Conservation (phyloP, 108 stramenopile species). For the Mayamaea pseudoterrestris region DNA sequence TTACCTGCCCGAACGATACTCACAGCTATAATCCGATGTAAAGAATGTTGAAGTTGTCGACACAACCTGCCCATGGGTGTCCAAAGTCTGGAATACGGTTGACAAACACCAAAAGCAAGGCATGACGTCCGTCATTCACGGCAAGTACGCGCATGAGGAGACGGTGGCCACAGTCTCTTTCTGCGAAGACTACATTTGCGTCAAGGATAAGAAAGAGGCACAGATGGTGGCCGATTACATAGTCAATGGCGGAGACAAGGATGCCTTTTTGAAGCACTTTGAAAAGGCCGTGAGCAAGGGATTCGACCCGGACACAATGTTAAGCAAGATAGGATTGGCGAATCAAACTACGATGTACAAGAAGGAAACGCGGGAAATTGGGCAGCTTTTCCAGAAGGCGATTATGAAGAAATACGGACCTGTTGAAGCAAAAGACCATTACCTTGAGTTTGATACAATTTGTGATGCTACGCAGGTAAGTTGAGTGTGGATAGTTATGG, state of each 20-base stretch:
- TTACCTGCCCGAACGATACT: background rate
- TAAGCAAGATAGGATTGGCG: slow-evolving; percentile 87
- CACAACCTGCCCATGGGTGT: slow-evolving; percentile 97
- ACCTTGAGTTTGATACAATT: slow-evolving; percentile 94
- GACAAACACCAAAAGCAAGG: slow-evolving; percentile 82
- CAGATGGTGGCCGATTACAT: slow-evolving; percentile 92
- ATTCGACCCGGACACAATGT: slow-evolving; percentile 93
- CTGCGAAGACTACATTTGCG: slow-evolving; percentile 89
- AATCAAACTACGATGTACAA: slow-evolving; percentile 99
- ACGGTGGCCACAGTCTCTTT: slow-evolving; percentile 88
- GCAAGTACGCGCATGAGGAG: slow-evolving; percentile 93
- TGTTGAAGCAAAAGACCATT: slow-evolving; percentile 61
- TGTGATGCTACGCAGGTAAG: slow-evolving; percentile 95
- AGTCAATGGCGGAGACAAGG: slow-evolving; percentile 85
- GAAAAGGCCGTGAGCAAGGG: slow-evolving; percentile 81
- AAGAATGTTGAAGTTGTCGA: slow-evolving; percentile 93
- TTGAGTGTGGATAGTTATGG: background rate
- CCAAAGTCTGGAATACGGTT: slow-evolving; percentile 96
- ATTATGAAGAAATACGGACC: slow-evolving; percentile 87
- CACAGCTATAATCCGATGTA: slow-evolving; percentile 2
- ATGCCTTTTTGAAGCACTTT: slow-evolving; percentile 79
- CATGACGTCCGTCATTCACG: slow-evolving; percentile 87
- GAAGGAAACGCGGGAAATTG: slow-evolving; percentile 93
- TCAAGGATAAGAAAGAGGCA: slow-evolving; percentile 92
- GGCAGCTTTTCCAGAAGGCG: slow-evolving; percentile 84